A percentile compares a stretch with the other conserved stretches of the same genome.
Evolutionary conservation across 345 rosid genomes (phyloP).

Genomic region (Melaleuca quinquenervia): DNA sequence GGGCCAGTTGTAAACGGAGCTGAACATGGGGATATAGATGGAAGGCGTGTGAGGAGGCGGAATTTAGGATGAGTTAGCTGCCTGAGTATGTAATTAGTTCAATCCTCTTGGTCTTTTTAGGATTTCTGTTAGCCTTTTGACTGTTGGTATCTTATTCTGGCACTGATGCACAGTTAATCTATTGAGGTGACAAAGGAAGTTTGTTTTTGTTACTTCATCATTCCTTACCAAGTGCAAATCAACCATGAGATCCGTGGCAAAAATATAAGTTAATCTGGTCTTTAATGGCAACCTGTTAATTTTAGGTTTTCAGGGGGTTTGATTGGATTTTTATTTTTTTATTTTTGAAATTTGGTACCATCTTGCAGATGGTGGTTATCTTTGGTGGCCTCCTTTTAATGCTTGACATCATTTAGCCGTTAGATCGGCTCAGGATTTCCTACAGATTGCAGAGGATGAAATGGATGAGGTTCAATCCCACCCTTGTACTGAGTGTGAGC

Average conservation of each 20-base stretch:
- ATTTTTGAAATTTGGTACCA: neutral
- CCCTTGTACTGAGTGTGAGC: neutral
- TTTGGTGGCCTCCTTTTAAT: neutral
- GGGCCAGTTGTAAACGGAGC: constrained; percentile 27
- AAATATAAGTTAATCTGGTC: neutral
- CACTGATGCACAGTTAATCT: neutral
- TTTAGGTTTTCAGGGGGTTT: neutral
- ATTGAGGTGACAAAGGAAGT: neutral
- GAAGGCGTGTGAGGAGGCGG: constrained; percentile 64
- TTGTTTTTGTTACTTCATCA: neutral
- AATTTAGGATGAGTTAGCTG: constrained; percentile 5
- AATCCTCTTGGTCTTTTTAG: neutral
- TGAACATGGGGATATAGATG: constrained; percentile 48
- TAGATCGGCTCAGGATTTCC: neutral
- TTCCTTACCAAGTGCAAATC: neutral
- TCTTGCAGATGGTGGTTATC: neutral
- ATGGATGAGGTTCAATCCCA: neutral
- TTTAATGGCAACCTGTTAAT: neutral
- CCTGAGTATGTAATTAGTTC: neutral
- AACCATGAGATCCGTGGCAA: neutral
- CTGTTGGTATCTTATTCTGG: neutral
- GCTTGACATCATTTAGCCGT: neutral
- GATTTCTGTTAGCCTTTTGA: neutral
- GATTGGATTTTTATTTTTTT: neutral
- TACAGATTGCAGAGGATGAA: neutral